Evolutionary conservation across 2,329 filamentous ascomycete genomes (phyloP), one percentile per base, ranked within the genome.

Genomic region (Arthrobotrys iridis): DNA sequence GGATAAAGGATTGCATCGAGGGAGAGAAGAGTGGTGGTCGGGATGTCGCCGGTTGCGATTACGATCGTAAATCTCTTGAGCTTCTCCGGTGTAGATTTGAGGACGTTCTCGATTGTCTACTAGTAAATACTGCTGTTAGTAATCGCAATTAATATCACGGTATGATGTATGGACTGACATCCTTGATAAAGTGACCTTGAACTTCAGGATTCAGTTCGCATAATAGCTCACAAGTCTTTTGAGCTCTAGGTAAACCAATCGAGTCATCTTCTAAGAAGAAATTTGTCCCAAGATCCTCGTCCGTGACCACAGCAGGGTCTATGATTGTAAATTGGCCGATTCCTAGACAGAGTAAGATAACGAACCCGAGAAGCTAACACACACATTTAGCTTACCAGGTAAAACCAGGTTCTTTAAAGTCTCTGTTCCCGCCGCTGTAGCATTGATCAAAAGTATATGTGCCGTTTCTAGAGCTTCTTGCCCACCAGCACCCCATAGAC

Each of bases 381-480:
- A 1, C 15, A 11, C 22, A n/a, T 26, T 48, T 40, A 41, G 78
- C 82, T 64, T 82, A 89, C 89, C 92, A 68, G 95, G 95, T 6
- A 99, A 85, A 2, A 99, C 92, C n/a, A 99, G 88, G 81, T 99
- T 99, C 86, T 99, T 99, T 76, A 99, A 86, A 0, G 93, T 90
- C 83, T 99, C 95, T 10, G 96, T 87, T 11, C 93, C 95, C 33
- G 93, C 91, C 1, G 93, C 91, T 7, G 94, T 94, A 0, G 91
- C 92, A 82, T 97, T 97, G 75, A 99, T 85, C 3, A 99, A 86
- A 10, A 98, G 87, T n/a, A 99, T 90, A 78, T 96, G 91, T 20
- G 95, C 92, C 67, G 93, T 89, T 82, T 99, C 96, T 1, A 99
- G 86, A 13, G 93, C 94, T 78, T 90, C 87, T 82, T 99, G 95